Conservation (phyloP, 768 basidiomycete species). For the Termitomyces sp. region DNA sequence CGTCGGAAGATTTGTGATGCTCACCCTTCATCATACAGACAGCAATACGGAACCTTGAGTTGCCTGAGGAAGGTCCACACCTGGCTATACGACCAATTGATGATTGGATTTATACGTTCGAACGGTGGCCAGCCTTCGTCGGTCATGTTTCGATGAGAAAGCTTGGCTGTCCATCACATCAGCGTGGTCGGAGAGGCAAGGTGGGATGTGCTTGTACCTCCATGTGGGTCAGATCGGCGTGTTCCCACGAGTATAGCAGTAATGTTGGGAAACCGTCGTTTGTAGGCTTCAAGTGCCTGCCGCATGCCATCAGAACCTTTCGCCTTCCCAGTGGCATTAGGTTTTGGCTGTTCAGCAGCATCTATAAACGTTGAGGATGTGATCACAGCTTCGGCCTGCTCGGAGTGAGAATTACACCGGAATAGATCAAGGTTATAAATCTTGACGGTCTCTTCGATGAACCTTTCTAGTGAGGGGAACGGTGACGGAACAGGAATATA, state of each 20-base stretch:
- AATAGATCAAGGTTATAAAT: constrained; percentile 77
- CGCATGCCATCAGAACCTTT: constrained; percentile 74
- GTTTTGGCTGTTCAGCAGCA: constrained; percentile 17
- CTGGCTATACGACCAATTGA: constrained; percentile 89
- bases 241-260: constrained; percentile 88
- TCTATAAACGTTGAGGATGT: constrained; percentile 24
- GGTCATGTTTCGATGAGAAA: constrained; percentile 71
- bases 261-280: constrained; percentile 57
- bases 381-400: constrained; percentile 43
- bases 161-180: constrained; percentile 41
- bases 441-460: constrained; percentile 60
- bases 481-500: constrained; percentile 91
- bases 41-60: constrained; percentile 80
- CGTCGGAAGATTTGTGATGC: constrained; percentile 17
- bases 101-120: constrained; percentile 90
- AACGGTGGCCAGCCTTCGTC: constrained; percentile 88
- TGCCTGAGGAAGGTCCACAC: constrained; percentile 84
- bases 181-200: background rate
- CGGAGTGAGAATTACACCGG: constrained; percentile 38
- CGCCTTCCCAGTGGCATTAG: constrained; percentile 38
- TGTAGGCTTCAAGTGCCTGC: constrained; percentile 68
- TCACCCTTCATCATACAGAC: constrained; percentile 87
- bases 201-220: constrained; percentile 50
- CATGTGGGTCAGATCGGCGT: constrained; percentile 86
- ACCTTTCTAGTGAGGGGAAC: constrained; percentile 77